Conservation (phyloP, 2,329 filamentous ascomycete species). For the Lecanicillium sp. region DNA sequence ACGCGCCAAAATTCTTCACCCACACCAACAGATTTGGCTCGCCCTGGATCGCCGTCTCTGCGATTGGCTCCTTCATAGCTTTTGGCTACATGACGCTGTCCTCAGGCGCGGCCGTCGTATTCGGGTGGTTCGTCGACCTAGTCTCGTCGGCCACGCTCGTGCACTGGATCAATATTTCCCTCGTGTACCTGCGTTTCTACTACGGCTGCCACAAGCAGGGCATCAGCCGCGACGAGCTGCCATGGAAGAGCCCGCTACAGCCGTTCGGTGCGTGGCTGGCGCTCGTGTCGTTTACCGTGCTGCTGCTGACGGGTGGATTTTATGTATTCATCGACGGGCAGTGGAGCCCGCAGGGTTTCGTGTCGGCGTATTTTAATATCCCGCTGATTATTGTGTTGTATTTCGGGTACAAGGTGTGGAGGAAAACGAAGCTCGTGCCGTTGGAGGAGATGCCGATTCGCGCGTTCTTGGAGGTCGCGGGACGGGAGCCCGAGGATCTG, state of each 20-base stretch:
- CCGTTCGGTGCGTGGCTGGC: slow-evolving; percentile 55
- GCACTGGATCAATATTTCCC: slow-evolving; percentile 45
- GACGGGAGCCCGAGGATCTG: slow-evolving; percentile 11
- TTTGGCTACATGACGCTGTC: slow-evolving; percentile 60
- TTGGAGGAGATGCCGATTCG: slow-evolving; percentile 18
- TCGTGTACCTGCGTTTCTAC: slow-evolving; percentile 48
- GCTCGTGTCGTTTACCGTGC: slow-evolving; percentile 47
- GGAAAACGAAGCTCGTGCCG: slow-evolving; percentile 16
- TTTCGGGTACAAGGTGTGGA: slow-evolving; percentile 46
- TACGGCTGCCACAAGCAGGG: slow-evolving; percentile 43
- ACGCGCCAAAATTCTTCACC: slow-evolving; percentile 53
- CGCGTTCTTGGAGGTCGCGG: slow-evolving; percentile 16
- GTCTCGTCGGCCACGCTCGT: slow-evolving; percentile 50
- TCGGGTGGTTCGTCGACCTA: slow-evolving; percentile 60
- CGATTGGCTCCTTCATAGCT: slow-evolving; percentile 47
- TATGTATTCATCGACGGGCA: slow-evolving; percentile 58
- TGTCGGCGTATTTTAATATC: slow-evolving; percentile 52
- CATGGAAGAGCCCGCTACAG: slow-evolving; percentile 40
- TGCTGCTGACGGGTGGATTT: slow-evolving; percentile 64
- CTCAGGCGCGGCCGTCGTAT: slow-evolving; percentile 50
- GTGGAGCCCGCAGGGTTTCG: slow-evolving; percentile 54
- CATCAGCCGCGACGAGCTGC: slow-evolving; percentile 38
- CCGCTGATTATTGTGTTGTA: slow-evolving; percentile 52
- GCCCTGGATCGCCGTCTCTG: slow-evolving; percentile 41
- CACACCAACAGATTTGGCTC: slow-evolving; percentile 51